Evolutionary conservation across 148 eudicot species (phyloP).

Genomic region (Camellia japonica): DNA sequence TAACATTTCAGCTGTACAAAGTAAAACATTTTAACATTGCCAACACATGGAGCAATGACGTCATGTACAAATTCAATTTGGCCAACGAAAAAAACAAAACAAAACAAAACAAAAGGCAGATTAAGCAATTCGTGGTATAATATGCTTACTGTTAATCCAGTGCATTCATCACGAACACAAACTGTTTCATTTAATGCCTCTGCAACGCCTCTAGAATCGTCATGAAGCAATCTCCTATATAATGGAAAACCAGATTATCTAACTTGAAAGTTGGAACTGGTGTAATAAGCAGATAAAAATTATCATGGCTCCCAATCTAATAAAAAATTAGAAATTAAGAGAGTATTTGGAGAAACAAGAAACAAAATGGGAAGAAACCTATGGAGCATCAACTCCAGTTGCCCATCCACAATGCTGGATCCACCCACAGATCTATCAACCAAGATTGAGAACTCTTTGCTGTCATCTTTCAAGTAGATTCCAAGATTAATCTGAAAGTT

Average conservation of each 20-base stretch:
- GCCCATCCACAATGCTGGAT: constrained; percentile 86
- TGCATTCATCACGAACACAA: constrained; percentile 56
- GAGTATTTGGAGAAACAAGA: constrained; percentile 2
- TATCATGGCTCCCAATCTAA: neutral
- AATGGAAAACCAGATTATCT: constrained; percentile 15
- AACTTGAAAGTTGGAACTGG: neutral
- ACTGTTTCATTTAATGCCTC: constrained; percentile 90
- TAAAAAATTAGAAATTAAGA: neutral
- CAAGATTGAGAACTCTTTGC: constrained; percentile 72
- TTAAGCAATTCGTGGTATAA: neutral
- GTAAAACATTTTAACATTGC: too few species aligned
- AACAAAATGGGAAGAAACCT: constrained; percentile 41
- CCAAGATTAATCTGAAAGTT: constrained; percentile 80
- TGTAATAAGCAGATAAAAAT: neutral
- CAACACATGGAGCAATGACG: too few species aligned
- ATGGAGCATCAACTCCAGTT: constrained; percentile 94
- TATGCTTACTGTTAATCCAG: constrained; percentile 67
- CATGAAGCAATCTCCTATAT: constrained; percentile 77
- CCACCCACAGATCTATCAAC: constrained; percentile 97
- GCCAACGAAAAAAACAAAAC: neutral
- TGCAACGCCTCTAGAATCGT: constrained; percentile 85
- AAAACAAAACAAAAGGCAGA: neutral
- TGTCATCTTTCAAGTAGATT: constrained; percentile 70
- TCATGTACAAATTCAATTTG: neutral
- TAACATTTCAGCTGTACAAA: neutral